A percentile compares a stretch with the other conserved stretches of the same genome.
These are phyloP conservation scores for Neohortaea acidophila DNA, from an alignment of 495 filamentous ascomycete genomes.

Conservation along the genomic window DNA sequence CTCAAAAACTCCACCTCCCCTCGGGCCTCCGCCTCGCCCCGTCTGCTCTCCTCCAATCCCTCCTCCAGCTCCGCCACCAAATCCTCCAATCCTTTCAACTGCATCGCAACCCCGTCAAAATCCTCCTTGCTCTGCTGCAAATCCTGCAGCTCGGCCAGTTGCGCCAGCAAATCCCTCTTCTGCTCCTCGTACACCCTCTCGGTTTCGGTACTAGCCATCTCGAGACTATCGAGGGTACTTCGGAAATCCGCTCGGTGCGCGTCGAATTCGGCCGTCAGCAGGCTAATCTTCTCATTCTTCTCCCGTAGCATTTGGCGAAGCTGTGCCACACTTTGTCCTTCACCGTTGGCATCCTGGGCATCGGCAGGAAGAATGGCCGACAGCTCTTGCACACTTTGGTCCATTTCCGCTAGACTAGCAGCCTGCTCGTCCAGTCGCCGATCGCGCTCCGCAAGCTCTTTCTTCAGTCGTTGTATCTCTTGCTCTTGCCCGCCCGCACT, in stretches of 20 bases:
- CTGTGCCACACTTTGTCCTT: slow-evolving; percentile 48
- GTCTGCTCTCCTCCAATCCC: slow-evolving; percentile 82
- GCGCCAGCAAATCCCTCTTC: slow-evolving; percentile 75
- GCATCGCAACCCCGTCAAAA: slow-evolving; percentile 74
- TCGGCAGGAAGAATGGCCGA: slow-evolving; percentile 44
- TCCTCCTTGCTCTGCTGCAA: slow-evolving; percentile 49
- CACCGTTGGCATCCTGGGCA: slow-evolving; percentile 18
- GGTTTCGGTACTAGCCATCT: slow-evolving; percentile 91
- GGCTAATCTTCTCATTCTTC: slow-evolving; percentile 89
- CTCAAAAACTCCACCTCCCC: slow-evolving; percentile 93
- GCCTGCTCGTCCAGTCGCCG: slow-evolving; percentile 77
- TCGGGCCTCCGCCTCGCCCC: slow-evolving; percentile 92
- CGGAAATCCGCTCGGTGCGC: slow-evolving; percentile 89
- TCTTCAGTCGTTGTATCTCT: slow-evolving; percentile 49
- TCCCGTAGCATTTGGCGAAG: slow-evolving; percentile 72
- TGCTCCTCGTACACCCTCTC: slow-evolving; percentile 93
- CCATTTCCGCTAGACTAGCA: slow-evolving; percentile 67
- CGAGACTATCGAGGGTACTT: slow-evolving; percentile 89
- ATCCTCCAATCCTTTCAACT: slow-evolving; percentile 90
- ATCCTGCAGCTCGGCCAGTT: slow-evolving; percentile 67
- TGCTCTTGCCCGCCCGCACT: slow-evolving; percentile 29
- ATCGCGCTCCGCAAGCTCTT: slow-evolving; percentile 70
- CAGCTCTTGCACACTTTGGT: slow-evolving; percentile 57
- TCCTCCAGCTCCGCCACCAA: slow-evolving; percentile 93
- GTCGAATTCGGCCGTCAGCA: slow-evolving; percentile 90